Evolutionary conservation across 139 green algal genomes (phyloP).

Genomic region (Coelastrella sp.): DNA sequence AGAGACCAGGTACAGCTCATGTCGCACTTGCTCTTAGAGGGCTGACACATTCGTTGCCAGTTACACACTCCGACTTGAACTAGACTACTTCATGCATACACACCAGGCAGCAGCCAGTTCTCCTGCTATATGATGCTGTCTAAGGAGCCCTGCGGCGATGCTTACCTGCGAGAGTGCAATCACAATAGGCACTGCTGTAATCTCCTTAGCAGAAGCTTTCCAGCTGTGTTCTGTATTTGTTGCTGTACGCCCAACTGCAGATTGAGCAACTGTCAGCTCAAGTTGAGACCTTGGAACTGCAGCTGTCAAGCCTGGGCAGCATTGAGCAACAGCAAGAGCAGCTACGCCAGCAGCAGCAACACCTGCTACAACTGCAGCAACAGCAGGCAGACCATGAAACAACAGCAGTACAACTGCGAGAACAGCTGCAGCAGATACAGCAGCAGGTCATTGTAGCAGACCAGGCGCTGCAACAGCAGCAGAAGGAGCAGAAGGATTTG

Average conservation of each 20-base stretch:
- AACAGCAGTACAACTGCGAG: not conserved
- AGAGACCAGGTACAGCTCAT: not conserved
- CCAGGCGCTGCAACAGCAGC: not conserved
- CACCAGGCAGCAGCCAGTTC: too few species aligned
- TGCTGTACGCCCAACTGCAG: too few species aligned
- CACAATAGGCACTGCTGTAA: not conserved
- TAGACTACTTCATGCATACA: not conserved
- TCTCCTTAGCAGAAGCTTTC: not conserved
- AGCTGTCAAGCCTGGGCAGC: not conserved
- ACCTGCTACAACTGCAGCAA: conserved; percentile 8
- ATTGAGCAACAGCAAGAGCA: conserved; percentile 12
- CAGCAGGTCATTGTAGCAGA: not conserved
- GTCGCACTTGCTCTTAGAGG: not conserved
- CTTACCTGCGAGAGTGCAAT: too few species aligned
- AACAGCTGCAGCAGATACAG: conserved; percentile 25
- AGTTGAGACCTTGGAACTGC: conserved; percentile 18
- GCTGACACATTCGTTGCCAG: too few species aligned
- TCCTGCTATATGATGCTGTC: too few species aligned
- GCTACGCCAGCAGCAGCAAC: not conserved
- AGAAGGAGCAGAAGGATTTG: not conserved
- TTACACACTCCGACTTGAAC: not conserved
- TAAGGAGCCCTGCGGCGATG: too few species aligned
- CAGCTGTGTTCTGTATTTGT: not conserved
- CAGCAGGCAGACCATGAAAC: not conserved
- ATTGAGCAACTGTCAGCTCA: not conserved